phyloP scores from a whole-genome alignment of 192 early-diverging fungal species.

The Globomyces pollinis-pini region DNA sequence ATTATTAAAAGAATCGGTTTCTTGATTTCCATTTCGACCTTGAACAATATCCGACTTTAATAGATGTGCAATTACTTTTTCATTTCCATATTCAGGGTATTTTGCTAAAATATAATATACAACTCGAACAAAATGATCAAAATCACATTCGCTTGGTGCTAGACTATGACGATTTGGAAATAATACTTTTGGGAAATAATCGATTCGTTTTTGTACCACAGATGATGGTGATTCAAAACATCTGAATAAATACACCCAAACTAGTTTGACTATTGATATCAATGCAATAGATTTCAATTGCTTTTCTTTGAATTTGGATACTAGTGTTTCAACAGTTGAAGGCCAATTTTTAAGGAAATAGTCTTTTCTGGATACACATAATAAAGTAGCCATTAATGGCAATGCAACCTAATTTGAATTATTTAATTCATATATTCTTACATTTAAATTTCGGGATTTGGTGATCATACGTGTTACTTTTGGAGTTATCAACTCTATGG shows the following conservation, averaged over 20 bases:
- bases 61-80: slow-evolving; percentile 56
- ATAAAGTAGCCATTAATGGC: slow-evolving; percentile 76
- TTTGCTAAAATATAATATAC: slow-evolving; percentile 59
- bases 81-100: slow-evolving; percentile 60
- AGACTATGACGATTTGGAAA: slow-evolving; percentile 57
- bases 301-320: slow-evolving; percentile 26
- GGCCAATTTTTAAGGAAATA: slow-evolving; percentile 79
- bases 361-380: slow-evolving; percentile 85
- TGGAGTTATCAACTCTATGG: slow-evolving; percentile 83
- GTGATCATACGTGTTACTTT: slow-evolving; percentile 83
- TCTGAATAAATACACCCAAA: slow-evolving; percentile 94
- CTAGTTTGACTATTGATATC: slow-evolving; percentile 66
- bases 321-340: slow-evolving; percentile 26
- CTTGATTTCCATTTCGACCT: not conserved
- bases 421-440: too few species aligned
- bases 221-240: slow-evolving; percentile 57
- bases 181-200: slow-evolving; percentile 50
- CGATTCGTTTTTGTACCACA: slow-evolving; percentile 20
- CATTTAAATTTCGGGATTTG: slow-evolving; percentile 72
- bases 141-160: slow-evolving; percentile 51
- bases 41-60: slow-evolving; percentile 18
- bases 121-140: slow-evolving; percentile 64
- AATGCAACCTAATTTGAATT: slow-evolving; percentile 54
- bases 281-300: slow-evolving; percentile 53
- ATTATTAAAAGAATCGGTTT: slow-evolving; percentile 20